Percentiles rank a stretch among this genome's conserved stretches.
Conservation (phyloP, 148 eudicot genomes). For the Nepenthes mirabilis region DNA sequence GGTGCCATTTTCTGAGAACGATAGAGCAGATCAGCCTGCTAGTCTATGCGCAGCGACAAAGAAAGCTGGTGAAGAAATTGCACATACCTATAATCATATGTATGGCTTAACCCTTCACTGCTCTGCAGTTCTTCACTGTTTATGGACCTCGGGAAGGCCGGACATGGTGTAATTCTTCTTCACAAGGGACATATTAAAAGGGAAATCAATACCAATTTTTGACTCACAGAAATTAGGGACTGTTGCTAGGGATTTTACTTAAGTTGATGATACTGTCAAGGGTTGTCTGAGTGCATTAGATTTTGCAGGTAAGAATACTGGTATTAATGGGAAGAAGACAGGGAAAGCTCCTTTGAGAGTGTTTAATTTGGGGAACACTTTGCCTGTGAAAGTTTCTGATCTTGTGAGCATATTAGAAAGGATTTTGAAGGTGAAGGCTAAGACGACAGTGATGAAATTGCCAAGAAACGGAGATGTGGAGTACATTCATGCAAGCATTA, state of each 20-base stretch:
- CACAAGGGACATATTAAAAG: background rate
- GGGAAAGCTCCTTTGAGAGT: slow-evolving; percentile 11
- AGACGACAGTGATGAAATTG: slow-evolving; percentile 9
- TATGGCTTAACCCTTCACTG: slow-evolving; percentile 9
- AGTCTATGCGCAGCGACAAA: slow-evolving; percentile 14
- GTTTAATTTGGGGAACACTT: background rate
- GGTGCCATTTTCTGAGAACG: slow-evolving; percentile 9
- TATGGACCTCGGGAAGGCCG: slow-evolving; percentile 15
- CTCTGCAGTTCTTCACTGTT: slow-evolving; percentile 11
- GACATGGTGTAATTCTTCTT: slow-evolving; percentile 11
- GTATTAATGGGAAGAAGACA: slow-evolving; percentile 9
- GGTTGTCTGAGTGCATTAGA: slow-evolving; percentile 13
- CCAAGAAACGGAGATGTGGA: slow-evolving; percentile 14
- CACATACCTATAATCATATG: background rate
- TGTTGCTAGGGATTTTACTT: slow-evolving; percentile 12
- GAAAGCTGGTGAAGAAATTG: background rate
- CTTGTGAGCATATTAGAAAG: slow-evolving; percentile 10
- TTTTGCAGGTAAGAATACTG: slow-evolving; percentile 12
- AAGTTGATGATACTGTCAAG: slow-evolving; percentile 14
- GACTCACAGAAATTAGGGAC: slow-evolving; percentile 10
- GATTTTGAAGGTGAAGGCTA: slow-evolving; percentile 13
- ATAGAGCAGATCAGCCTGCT: slow-evolving; percentile 14
- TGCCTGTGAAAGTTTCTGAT: slow-evolving; percentile 9
- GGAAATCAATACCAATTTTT: slow-evolving; percentile 9
- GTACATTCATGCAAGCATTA: slow-evolving; percentile 8